Conservation (phyloP, 805 yeast species). For the Candida wancherniae region DNA sequence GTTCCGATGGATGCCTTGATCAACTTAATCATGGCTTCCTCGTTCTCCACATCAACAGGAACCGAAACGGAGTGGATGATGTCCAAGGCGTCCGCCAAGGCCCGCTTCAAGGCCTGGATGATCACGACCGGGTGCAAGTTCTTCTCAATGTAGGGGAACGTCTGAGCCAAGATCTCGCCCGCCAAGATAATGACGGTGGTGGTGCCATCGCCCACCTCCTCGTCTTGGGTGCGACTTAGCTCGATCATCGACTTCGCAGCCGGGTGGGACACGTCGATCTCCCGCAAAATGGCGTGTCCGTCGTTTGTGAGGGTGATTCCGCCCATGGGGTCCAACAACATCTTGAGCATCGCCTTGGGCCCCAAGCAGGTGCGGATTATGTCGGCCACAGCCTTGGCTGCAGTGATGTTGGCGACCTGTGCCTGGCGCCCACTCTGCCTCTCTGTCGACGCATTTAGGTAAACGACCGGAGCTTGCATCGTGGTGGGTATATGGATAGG, state of each 20-base stretch:
- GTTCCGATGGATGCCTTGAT: constrained; percentile 94
- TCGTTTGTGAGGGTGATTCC: constrained; percentile 96
- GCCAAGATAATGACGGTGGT: constrained; percentile 96
- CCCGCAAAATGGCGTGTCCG: constrained; percentile 97
- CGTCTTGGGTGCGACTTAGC: constrained; percentile 94
- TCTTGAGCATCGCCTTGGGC: constrained; percentile 97
- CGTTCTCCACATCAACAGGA: constrained; percentile 80
- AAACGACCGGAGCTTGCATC: constrained; percentile 47
- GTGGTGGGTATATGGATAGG: constrained; percentile 4
- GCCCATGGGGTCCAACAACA: constrained; percentile 95
- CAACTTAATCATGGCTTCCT: constrained; percentile 78
- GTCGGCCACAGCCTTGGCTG: constrained; percentile 99
- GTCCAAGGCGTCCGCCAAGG: constrained; percentile 84
- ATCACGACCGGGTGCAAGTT: constrained; percentile 96
- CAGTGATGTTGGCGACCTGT: constrained; percentile 93
- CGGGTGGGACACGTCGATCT: constrained; percentile 96
- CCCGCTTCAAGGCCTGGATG: constrained; percentile 89
- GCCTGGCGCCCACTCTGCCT: constrained; percentile 97
- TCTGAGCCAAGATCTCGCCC: constrained; percentile 93
- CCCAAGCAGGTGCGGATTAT: constrained; percentile 97
- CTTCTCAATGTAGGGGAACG: constrained; percentile 90
- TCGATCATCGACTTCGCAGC: constrained; percentile 99
- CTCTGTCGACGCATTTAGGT: constrained; percentile 73
- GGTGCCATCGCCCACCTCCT: constrained; percentile 98
- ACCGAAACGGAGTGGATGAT: constrained; percentile 77